Conservation (phyloP, 345 rosid genomes). For the Eutrema japonicum region DNA sequence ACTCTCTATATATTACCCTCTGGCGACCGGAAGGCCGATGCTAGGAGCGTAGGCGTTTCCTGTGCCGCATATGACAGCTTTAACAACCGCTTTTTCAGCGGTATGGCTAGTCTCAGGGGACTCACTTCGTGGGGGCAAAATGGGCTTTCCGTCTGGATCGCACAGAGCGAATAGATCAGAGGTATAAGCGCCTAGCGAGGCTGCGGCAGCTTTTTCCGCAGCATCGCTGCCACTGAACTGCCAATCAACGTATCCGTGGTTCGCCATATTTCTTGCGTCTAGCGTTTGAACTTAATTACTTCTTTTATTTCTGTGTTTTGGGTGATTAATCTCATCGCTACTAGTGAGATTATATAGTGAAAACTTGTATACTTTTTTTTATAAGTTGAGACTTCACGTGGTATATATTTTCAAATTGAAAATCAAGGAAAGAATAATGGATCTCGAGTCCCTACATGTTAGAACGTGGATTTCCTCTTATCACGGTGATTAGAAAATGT, state of each 20-base stretch:
- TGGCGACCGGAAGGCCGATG: constrained; percentile 54
- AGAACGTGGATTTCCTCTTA: constrained; percentile 13
- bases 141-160: constrained; percentile 40
- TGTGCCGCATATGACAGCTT: constrained; percentile 51
- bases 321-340: constrained; percentile 10
- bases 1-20: constrained; percentile 43
- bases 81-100: constrained; percentile 61
- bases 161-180: constrained; percentile 37
- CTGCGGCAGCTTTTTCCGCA: constrained; percentile 20
- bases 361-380: not conserved
- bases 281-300: not conserved
- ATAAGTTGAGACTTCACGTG: constrained; percentile 1
- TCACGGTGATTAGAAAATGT: constrained; percentile 3
- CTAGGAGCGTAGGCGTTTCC: constrained; percentile 54
- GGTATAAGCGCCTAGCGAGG: constrained; percentile 46
- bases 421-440: not conserved
- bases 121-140: constrained; percentile 54
- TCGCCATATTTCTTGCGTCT: constrained; percentile 12
- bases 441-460: not conserved
- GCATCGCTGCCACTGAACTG: constrained; percentile 43
- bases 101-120: constrained; percentile 53
- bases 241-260: constrained; percentile 20
- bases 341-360: constrained; percentile 12
- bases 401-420: constrained; percentile 3
- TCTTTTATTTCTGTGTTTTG: constrained; percentile 16